Evolutionary conservation across 768 basidiomycete genomes (phyloP).

Genomic region (Glaciozyma martinii): DNA sequence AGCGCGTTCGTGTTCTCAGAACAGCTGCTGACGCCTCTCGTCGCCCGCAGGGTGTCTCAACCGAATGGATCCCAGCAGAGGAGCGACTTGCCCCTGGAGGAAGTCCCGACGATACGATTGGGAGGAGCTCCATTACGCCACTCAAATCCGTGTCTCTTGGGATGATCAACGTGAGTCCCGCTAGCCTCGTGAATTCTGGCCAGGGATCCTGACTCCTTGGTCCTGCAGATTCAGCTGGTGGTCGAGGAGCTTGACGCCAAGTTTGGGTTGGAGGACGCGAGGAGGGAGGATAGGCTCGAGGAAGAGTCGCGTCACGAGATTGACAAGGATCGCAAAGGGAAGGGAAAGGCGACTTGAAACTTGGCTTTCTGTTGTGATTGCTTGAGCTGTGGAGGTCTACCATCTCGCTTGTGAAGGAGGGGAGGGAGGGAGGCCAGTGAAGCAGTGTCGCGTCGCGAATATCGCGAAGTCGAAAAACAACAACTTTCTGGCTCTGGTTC

Average conservation of each 20-base stretch:
- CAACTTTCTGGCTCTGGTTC: no score
- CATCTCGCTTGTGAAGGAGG: no score
- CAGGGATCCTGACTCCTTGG: no score
- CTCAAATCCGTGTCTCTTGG: conserved; percentile 15
- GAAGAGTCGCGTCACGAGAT: neutral
- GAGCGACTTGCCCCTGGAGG: conserved; percentile 3
- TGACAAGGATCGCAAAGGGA: neutral
- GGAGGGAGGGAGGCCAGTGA: no score
- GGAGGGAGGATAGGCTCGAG: neutral
- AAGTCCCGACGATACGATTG: neutral
- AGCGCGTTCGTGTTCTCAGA: no score
- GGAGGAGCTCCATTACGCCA: conserved; percentile 16
- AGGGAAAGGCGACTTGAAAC: neutral
- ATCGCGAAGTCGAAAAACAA: no score
- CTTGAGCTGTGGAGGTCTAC: no score
- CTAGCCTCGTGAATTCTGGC: neutral
- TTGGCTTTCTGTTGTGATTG: no score
- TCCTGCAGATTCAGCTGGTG: conserved; percentile 14
- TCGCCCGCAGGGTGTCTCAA: conserved; percentile 1
- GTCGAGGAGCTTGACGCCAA: conserved; percentile 22
- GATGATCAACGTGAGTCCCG: conserved; percentile 23
- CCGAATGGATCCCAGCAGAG: conserved; percentile 20
- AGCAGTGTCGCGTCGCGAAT: no score
- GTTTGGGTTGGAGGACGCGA: neutral
- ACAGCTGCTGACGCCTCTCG: accelerated